Evolutionary conservation across 1,284 basidiomycete genomes (phyloP), one percentile per base, ranked within the genome.

Genomic region (Ustilago tritici): DNA sequence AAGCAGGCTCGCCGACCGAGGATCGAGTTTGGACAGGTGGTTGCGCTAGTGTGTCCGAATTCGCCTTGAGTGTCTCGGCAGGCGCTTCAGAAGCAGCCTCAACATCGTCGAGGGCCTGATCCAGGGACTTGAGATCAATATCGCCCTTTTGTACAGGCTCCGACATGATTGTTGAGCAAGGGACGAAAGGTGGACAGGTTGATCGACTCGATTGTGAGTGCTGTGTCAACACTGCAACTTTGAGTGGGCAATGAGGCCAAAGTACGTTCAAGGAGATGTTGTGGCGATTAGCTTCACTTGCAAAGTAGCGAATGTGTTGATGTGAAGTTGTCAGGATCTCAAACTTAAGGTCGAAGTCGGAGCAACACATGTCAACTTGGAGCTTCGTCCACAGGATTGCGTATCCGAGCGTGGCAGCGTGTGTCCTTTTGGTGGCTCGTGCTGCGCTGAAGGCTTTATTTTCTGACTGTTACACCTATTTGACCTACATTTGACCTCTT

Each of bases 111-210:
- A 78, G 71, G 8, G 76, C 76, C 15, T 58, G 56, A 40, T 75
- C 68, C 35, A 78, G 65, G 17, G 67, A 70, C 40, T 53, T 69
- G 59, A 78, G 71, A 36, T 78, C 71, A 62, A 78, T 63, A 55
- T 78, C 67, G 36, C 68, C 68, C 46, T 74, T 71, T 19, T 75
- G 76, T 11, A 69, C 57, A 23, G 76, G 76, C 35, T 78, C 71
- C 4, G 76, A 75, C 76, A 78, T 78, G 61, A 17, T 72, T 35
- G 41, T 43, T 38, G 40, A 19, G 9, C 17, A 12, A 50, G 8
- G 15, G 0, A 15, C 4, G 49, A 15, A 32, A 0, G 31, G 14
- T 28, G 31, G 12, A 32, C 11, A 31, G 28, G 28, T 31, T 50
- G 28, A 14, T 32, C 23, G 17, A 32, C n/a, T n/a, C 49, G n/a